A percentile compares a stretch with the other conserved stretches of the same genome.
These are phyloP conservation scores for Aspergillus sp. DNA, from an alignment of 2,329 filamentous ascomycete species.

Conservation along the genomic window DNA sequence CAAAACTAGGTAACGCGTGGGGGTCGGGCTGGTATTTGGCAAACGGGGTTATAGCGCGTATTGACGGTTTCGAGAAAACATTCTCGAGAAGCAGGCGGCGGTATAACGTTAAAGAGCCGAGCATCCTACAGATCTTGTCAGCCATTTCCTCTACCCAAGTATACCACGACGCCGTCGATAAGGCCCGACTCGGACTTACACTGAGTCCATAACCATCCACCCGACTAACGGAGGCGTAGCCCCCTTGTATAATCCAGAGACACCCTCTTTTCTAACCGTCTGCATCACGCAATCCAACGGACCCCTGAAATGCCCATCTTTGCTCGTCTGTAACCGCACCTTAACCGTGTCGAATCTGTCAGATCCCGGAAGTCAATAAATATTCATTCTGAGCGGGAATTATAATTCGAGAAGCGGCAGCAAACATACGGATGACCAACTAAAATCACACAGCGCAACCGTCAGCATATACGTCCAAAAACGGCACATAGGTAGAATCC, in stretches of 20 bases:
- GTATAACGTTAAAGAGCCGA: constrained; percentile 88
- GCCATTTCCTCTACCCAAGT: constrained; percentile 12
- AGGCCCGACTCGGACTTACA: constrained; percentile 41
- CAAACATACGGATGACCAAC: constrained; percentile 59
- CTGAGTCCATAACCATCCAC: constrained; percentile 97
- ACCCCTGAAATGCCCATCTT: constrained; percentile 74
- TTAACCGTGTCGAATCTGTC: constrained; percentile 93
- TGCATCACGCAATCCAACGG: constrained; percentile 82
- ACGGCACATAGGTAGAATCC: neutral
- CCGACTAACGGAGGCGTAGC: constrained; percentile 87
- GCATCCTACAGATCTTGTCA: constrained; percentile 58
- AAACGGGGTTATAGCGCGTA: constrained; percentile 39
- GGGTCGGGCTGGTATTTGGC: constrained; percentile 33
- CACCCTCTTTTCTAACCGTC: constrained; percentile 81
- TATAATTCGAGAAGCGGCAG: neutral
- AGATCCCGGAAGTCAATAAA: neutral
- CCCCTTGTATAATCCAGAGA: constrained; percentile 88
- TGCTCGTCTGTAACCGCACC: constrained; percentile 87
- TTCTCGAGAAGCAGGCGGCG: constrained; percentile 78
- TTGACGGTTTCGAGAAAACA: constrained; percentile 63
- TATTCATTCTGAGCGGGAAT: neutral
- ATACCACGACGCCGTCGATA: neutral
- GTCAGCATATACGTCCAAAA: neutral
- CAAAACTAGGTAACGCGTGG: constrained; percentile 67
- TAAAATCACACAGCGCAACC: constrained; percentile 25